Base-by-base conservation (phyloP, 2,329 filamentous ascomycete species). In the Hymenoscyphus infarciens region DNA sequence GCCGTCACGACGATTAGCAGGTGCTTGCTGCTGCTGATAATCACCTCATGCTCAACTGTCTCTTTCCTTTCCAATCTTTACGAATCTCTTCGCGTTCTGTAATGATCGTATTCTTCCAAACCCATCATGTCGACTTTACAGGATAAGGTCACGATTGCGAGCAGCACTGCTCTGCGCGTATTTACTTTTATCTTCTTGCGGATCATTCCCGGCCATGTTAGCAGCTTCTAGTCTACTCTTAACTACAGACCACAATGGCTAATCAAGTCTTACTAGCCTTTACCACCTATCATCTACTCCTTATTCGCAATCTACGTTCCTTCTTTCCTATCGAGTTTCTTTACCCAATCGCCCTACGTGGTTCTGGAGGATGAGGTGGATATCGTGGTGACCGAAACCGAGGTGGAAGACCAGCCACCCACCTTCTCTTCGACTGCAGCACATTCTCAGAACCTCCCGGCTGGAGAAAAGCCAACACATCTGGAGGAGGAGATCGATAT, bases 291-390 rank as follows among this genome's bases (percentile, higher is more conserved):
- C 11, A 78, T 86, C 3, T 85, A 86, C 62, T 81, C 87, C 0
- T 77, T 89, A 1, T 86, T 89, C 64, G 86, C 83, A 27, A 75
- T 91, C 62, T 91, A 91, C 68, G 72, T 87, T 0, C 82, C 87
- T 0, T 80, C 86, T 0, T 90, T 89, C 74, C 74, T 89, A 58
- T 77, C 79, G 13, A 84, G 81, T 68, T 86, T 84, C 71, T 75
- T 83, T 29, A 79, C 80, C 16, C 83, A 84, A 62, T 79, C 85
- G 6, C 78, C 82, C 63, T 83, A 86, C 69, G 79, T 84, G 56
- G 72, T 89, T 5, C 75, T 88, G 27, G 77, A 76, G 15, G 85
- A 88, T 67, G 78, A 87, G 66, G 77, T 88, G 25, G 82, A 88
- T 60, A 73, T 88, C 5, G 75, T 75, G 1, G 74, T 86, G 6